These are phyloP conservation scores for Blepharisma stoltei DNA, from an alignment of 73 alveolate species.

Conservation along the genomic window DNA sequence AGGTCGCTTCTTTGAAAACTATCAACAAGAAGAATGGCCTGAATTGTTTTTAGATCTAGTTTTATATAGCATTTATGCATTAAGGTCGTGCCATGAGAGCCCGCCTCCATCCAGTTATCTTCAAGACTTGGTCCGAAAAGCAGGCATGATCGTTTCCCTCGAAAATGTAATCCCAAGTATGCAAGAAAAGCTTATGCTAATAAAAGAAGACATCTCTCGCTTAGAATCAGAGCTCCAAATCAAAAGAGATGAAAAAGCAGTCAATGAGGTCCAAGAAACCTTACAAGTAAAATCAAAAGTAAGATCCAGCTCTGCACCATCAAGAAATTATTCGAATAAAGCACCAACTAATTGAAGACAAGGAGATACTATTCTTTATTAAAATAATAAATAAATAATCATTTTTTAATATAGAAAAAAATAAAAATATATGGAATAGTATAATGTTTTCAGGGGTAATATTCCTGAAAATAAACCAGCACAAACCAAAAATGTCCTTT, in stretches of 20 bases:
- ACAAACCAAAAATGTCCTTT: background rate
- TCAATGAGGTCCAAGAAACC: background rate
- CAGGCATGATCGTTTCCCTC: slow-evolving; percentile 6
- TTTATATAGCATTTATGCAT: background rate
- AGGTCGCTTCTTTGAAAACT: no score
- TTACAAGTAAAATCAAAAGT: background rate
- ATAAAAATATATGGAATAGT: no score
- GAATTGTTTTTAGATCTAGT: background rate
- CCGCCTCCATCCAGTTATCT: background rate
- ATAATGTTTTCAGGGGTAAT: background rate
- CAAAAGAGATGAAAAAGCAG: background rate
- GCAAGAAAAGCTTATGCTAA: slow-evolving; percentile 7
- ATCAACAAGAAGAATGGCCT: no score
- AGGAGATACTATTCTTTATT: no score
- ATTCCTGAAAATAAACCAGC: background rate
- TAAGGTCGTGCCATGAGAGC: background rate
- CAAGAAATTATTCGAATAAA: background rate
- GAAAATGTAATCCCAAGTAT: background rate
- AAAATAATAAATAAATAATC: no score
- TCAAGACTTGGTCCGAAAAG: background rate
- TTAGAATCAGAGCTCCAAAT: background rate
- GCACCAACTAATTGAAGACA: slow-evolving; percentile 15
- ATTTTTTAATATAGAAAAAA: no score
- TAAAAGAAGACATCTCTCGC: background rate
- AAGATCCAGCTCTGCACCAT: background rate